Conservation (phyloP, 768 basidiomycete genomes). For the Leucosporidium creatinivorum region DNA sequence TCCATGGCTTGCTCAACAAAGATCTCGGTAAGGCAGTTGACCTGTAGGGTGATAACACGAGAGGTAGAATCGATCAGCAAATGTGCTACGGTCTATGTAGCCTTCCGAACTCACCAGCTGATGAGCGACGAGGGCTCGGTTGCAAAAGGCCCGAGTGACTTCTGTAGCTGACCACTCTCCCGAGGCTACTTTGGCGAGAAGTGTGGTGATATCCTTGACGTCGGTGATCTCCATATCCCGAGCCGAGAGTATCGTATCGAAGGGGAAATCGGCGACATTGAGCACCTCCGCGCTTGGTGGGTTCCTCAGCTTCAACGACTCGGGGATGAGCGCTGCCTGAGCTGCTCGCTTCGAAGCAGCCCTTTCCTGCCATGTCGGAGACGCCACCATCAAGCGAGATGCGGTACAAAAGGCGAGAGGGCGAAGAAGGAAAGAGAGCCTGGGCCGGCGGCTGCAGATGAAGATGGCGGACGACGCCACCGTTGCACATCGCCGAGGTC, state of each 20-base stretch:
- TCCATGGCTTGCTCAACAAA: slow-evolving; percentile 64
- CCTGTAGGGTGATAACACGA: slow-evolving; percentile 50
- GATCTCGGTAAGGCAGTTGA: slow-evolving; percentile 74
- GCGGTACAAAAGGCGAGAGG: no score
- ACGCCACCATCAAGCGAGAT: no score
- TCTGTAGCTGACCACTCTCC: slow-evolving; percentile 51
- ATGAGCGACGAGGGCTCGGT: neutral
- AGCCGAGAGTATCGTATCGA: slow-evolving; percentile 51
- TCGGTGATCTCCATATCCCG: slow-evolving; percentile 58
- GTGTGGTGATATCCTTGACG: slow-evolving; percentile 46
- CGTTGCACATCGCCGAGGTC: no score
- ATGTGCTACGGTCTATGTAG: no score
- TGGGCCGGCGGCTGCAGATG: no score
- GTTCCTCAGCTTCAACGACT: neutral
- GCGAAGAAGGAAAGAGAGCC: no score
- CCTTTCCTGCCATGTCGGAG: neutral
- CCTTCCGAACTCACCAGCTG: slow-evolving; percentile 3
- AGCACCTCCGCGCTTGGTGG: neutral
- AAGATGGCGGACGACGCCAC: no score
- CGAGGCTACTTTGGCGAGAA: slow-evolving; percentile 50
- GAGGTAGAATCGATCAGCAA: no score
- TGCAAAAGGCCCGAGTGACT: slow-evolving; percentile 42
- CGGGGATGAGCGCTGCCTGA: neutral
- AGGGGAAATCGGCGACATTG: slow-evolving; percentile 53
- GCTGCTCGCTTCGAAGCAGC: neutral